phyloP scores from a whole-genome alignment of 2,329 filamentous ascomycete genomes.

The Epichloe amarillans region DNA sequence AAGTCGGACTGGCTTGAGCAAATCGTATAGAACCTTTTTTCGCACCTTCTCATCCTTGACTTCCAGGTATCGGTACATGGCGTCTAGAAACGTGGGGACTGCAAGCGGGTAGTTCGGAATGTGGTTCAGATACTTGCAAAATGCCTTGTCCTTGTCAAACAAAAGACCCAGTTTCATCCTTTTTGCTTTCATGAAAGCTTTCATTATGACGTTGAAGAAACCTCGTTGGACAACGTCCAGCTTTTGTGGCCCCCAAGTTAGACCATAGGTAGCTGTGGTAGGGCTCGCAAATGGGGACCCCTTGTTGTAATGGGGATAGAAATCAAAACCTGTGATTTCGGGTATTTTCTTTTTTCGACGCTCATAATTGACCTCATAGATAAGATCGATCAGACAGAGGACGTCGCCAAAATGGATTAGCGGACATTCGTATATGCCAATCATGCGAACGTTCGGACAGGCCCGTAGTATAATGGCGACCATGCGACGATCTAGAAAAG shows the following conservation, averaged over 20 bases:
- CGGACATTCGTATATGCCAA: conserved; percentile 25
- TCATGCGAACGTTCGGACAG: conserved; percentile 17
- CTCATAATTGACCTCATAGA: conserved; percentile 20
- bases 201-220: conserved; percentile 19
- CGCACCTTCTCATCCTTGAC: neutral
- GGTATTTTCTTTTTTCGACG: conserved; percentile 8
- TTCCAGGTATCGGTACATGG: conserved; percentile 15
- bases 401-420: conserved; percentile 24
- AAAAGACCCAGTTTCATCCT: conserved; percentile 17
- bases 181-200: conserved; percentile 21
- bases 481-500: conserved; percentile 20
- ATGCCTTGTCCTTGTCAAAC: conserved; percentile 17
- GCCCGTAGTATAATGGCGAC: conserved; percentile 22
- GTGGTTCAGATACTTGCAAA: conserved; percentile 16
- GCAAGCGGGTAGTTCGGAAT: conserved; percentile 18
- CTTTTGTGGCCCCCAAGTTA: conserved; percentile 14
- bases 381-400: conserved; percentile 20
- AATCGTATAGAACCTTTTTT: conserved; percentile 17
- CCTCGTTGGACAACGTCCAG: conserved; percentile 20
- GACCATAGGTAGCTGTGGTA: conserved; percentile 14
- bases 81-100: conserved; percentile 20
- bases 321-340: conserved; percentile 17
- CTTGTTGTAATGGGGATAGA: conserved; percentile 19
- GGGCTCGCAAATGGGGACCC: conserved; percentile 12
- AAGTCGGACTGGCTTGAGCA: conserved; percentile 19